Conservation (phyloP, 2,329 filamentous ascomycete species). For the Botrytis aclada region DNA sequence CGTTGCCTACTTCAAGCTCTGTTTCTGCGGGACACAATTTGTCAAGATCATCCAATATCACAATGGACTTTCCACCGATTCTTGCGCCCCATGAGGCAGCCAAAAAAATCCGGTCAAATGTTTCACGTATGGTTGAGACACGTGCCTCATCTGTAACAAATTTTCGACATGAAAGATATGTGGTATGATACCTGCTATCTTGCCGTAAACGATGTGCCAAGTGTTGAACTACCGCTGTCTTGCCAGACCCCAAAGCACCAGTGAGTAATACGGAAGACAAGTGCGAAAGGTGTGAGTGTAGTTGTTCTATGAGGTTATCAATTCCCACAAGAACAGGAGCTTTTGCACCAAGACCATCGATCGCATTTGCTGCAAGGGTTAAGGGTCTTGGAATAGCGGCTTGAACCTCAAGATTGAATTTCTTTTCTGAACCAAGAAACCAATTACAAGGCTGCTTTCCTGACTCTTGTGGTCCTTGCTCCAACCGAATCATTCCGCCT, state of each 20-base stretch:
- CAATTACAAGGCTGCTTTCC: constrained; percentile 57
- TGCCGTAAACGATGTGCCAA: constrained; percentile 70
- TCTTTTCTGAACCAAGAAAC: constrained; percentile 75
- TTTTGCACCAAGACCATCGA: constrained; percentile 47
- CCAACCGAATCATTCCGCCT: constrained; percentile 79
- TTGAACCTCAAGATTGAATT: constrained; percentile 72
- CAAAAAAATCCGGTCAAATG: constrained; percentile 78
- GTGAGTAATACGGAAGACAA: constrained; percentile 87
- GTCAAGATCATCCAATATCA: constrained; percentile 91
- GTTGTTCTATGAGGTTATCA: constrained; percentile 68
- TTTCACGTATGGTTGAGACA: constrained; percentile 88
- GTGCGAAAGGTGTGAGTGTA: constrained; percentile 74
- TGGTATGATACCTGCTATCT: constrained; percentile 74
- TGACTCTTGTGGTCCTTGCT: constrained; percentile 52
- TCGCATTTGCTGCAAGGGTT: constrained; percentile 43
- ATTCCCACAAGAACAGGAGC: constrained; percentile 75
- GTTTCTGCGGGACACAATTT: constrained; percentile 91
- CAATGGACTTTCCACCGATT: constrained; percentile 75
- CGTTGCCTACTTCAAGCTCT: constrained; percentile 87
- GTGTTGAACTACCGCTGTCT: constrained; percentile 75
- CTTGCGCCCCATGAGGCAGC: constrained; percentile 87
- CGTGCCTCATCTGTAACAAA: constrained; percentile 88
- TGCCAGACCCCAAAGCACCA: constrained; percentile 85
- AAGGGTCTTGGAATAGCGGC: constrained; percentile 65
- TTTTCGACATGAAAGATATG: constrained; percentile 83